Conservation (phyloP, 305 asterid genomes). For the Fraxinus albicans region DNA sequence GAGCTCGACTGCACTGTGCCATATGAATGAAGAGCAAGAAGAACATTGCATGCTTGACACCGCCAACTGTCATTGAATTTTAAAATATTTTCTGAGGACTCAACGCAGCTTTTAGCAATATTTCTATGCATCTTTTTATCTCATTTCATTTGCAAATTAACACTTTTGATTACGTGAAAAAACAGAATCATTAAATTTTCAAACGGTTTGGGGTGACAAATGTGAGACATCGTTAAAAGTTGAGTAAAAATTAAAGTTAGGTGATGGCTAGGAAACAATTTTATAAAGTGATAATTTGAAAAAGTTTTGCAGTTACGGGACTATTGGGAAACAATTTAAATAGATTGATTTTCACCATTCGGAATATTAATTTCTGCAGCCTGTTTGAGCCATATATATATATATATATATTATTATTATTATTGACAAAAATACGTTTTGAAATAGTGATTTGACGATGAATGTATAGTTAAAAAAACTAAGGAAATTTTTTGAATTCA, state of each 20-base stretch:
- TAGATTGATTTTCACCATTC: not conserved
- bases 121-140: not conserved
- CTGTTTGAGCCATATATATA: too few species aligned
- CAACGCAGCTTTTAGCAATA: not conserved
- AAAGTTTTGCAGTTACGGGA: too few species aligned
- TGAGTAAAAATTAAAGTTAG: not conserved
- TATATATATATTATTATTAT: too few species aligned
- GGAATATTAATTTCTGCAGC: not conserved
- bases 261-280: not conserved
- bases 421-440: too few species aligned
- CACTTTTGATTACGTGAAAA: not conserved
- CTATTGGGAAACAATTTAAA: not conserved
- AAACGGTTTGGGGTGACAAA: not conserved
- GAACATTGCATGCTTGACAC: not conserved
- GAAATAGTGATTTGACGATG: too few species aligned
- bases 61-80: not conserved
- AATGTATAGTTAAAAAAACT: too few species aligned
- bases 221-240: not conserved
- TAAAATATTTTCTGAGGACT: not conserved
- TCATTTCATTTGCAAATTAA: not conserved
- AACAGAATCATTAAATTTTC: not conserved
- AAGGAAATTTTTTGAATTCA: too few species aligned
- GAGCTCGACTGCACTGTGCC: too few species aligned
- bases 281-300: not conserved
- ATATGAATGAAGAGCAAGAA: too few species aligned